These are phyloP conservation scores for Pachysandra terminalis DNA, from an alignment of 164 flowering plant genomes.

Conservation along the genomic window DNA sequence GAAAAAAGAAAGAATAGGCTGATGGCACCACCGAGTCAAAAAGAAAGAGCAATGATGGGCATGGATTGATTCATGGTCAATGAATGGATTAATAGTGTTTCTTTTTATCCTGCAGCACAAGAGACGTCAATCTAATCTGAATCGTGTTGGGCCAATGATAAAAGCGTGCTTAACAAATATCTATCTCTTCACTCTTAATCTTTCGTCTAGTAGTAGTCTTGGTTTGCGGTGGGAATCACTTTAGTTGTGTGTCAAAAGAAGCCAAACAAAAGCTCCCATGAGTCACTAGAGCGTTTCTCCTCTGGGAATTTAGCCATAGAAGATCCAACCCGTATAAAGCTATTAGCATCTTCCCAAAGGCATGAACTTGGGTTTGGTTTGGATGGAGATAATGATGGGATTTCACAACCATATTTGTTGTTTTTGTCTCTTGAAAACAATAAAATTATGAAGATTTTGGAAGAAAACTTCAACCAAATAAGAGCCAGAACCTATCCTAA, in stretches of 20 bases:
- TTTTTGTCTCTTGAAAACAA: no score
- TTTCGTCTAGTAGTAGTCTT: no score
- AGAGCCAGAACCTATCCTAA: no score
- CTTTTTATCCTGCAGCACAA: conserved; percentile 8
- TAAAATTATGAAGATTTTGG: no score
- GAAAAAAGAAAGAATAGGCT: no score
- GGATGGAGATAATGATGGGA: no score
- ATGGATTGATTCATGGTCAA: no score
- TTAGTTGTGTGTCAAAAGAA: conserved; percentile 27
- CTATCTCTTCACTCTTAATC: conserved; percentile 2
- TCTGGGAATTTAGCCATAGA: conserved; percentile 5
- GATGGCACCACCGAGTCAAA: no score
- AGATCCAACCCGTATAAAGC: conserved; percentile 35
- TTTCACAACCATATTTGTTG: no score
- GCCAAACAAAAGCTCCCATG: conserved; percentile 40
- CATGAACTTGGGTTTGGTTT: no score
- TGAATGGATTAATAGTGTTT: no score
- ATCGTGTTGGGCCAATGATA: conserved; percentile 3
- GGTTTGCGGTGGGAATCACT: conserved; percentile 34
- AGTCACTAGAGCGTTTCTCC: conserved; percentile 21
- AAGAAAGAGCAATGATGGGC: background rate
- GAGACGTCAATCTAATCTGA: conserved; percentile 13
- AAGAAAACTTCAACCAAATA: no score
- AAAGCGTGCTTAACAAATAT: conserved; percentile 10
- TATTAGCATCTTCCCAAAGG: conserved; percentile 23